Evolutionary conservation across 2,329 filamentous ascomycete genomes (phyloP).

Genomic region (Alternaria alternata): DNA sequence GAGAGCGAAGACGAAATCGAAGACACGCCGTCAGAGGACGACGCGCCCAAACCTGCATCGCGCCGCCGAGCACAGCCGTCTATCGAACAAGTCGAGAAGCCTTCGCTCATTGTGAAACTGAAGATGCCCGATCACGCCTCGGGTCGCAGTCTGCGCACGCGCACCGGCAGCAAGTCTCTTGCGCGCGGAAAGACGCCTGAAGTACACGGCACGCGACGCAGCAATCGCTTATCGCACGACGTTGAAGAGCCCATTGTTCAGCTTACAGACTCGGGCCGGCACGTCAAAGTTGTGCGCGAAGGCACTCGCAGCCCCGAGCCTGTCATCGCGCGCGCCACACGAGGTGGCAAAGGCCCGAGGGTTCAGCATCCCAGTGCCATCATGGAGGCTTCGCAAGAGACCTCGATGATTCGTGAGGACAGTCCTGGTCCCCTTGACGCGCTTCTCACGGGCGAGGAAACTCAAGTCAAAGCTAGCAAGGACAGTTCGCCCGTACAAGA

Average conservation of each 20-base stretch:
- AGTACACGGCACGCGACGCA: conserved; percentile 57
- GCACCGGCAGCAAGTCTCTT: conserved; percentile 51
- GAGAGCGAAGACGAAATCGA: conserved; percentile 60
- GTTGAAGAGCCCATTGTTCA: conserved; percentile 64
- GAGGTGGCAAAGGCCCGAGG: conserved; percentile 60
- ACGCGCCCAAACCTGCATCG: conserved; percentile 30
- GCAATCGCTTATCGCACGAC: conserved; percentile 67
- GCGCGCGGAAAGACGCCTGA: conserved; percentile 51
- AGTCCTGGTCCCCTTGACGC: conserved; percentile 44
- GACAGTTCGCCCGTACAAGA: conserved; percentile 44
- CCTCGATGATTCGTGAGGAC: conserved; percentile 47
- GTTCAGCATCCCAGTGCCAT: conserved; percentile 57
- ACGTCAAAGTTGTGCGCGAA: conserved; percentile 62
- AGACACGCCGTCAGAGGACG: conserved; percentile 48
- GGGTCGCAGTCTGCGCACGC: conserved; percentile 44
- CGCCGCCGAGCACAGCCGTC: conserved; percentile 35
- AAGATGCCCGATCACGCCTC: conserved; percentile 44
- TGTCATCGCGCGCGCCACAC: conserved; percentile 52
- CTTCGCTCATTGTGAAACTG: conserved; percentile 53
- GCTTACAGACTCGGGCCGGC: conserved; percentile 66
- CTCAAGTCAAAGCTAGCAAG: conserved; percentile 48
- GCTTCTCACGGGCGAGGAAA: conserved; percentile 45
- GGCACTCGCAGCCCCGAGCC: conserved; percentile 62
- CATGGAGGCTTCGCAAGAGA: conserved; percentile 63
- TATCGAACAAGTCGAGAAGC: conserved; percentile 39